Percentiles rank a stretch among this genome's conserved stretches.
These are phyloP conservation scores for Pugionium cornutum DNA, from an alignment of 345 rosid genomes.

Conservation along the genomic window DNA sequence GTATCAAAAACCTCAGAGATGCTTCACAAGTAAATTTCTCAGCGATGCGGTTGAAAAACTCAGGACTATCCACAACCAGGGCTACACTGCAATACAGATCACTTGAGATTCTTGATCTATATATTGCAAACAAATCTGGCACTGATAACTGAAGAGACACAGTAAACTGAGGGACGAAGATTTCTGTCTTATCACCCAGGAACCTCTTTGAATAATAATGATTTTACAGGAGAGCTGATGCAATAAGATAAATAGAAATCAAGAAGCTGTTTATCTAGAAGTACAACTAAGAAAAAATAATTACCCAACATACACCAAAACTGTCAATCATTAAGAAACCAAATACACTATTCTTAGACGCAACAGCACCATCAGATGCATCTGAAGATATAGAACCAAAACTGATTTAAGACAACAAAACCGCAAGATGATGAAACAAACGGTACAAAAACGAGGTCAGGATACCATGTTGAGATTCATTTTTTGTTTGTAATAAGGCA, in stretches of 20 bases:
- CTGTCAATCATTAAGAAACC: slow-evolving; percentile 16
- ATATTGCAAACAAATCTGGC: slow-evolving; percentile 18
- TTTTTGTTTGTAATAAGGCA: neutral
- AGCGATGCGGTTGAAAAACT: slow-evolving; percentile 74
- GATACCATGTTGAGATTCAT: slow-evolving; percentile 2
- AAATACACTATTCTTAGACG: neutral
- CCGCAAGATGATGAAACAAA: neutral
- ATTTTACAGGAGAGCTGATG: slow-evolving; percentile 2
- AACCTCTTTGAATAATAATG: neutral
- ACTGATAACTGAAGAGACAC: slow-evolving; percentile 13
- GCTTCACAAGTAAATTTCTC: slow-evolving; percentile 59
- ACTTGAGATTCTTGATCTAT: slow-evolving; percentile 33
- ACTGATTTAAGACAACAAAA: neutral
- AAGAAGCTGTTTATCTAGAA: slow-evolving; percentile 10
- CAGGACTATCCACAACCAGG: slow-evolving; percentile 84
- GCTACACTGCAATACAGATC: slow-evolving; percentile 69
- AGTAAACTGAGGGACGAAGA: neutral
- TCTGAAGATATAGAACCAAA: slow-evolving; percentile 7
- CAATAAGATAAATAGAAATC: slow-evolving; percentile 12
- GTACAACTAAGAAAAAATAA: slow-evolving; percentile 14
- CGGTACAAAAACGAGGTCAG: neutral
- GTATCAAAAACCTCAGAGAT: slow-evolving; percentile 62
- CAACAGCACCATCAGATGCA: slow-evolving; percentile 9
- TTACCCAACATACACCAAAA: slow-evolving; percentile 7
- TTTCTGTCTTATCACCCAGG: neutral